Percentiles rank a stretch among this genome's conserved stretches.
phyloP scores from a whole-genome alignment of 192 early-diverging fungal species.

The Backusella psychrophila region DNA sequence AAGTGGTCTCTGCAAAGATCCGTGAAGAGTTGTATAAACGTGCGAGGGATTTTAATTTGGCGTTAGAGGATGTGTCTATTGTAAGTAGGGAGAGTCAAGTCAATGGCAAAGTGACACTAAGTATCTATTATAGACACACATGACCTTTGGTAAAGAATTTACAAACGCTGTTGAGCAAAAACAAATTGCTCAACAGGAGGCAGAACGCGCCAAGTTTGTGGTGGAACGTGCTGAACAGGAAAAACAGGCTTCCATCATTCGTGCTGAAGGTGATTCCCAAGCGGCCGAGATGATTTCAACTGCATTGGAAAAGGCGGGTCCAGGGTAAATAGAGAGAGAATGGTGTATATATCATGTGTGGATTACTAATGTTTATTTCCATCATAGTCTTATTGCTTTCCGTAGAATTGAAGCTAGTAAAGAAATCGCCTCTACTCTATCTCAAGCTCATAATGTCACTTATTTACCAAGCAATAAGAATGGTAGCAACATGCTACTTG shows the following conservation, averaged over 20 bases:
- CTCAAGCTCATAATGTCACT: conserved; percentile 80
- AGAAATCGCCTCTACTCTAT: conserved; percentile 90
- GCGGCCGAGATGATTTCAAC: conserved; percentile 91
- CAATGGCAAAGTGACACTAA: neutral
- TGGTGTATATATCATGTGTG: neutral
- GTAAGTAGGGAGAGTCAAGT: conserved; percentile 44
- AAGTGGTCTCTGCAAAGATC: conserved; percentile 88
- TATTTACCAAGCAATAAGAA: conserved; percentile 76
- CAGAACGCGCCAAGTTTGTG: conserved; percentile 96
- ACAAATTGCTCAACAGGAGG: conserved; percentile 99
- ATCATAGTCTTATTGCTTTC: conserved; percentile 85
- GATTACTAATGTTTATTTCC: neutral
- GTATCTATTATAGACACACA: conserved; percentile 72
- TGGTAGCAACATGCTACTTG: conserved; percentile 73
- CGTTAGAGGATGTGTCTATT: conserved; percentile 97
- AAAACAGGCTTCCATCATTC: conserved; percentile 92
- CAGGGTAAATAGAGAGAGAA: conserved; percentile 45
- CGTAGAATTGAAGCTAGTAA: conserved; percentile 96
- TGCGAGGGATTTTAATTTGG: conserved; percentile 93
- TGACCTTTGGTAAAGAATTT: conserved; percentile 99
- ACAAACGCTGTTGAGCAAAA: conserved; percentile 98
- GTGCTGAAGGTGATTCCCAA: conserved; percentile 95
- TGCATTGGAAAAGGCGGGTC: conserved; percentile 87
- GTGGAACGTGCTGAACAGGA: conserved; percentile 98
- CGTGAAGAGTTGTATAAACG: conserved; percentile 90